These are phyloP conservation scores for Suhomyces kunorum DNA, from an alignment of 1,139 yeast genomes.

Conservation along the genomic window DNA sequence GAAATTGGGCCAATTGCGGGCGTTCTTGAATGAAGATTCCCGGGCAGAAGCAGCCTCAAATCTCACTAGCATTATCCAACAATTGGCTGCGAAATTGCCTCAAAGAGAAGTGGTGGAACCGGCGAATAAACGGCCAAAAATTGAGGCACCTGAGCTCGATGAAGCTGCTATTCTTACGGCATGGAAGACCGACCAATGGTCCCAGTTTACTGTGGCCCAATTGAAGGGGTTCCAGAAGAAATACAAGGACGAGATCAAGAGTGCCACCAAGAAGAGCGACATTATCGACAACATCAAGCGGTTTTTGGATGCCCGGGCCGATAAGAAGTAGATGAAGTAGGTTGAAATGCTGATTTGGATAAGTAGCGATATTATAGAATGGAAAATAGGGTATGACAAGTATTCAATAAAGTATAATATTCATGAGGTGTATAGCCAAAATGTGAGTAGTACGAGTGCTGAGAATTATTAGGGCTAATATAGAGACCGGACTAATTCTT, in stretches of 20 bases:
- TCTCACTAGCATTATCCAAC: constrained; percentile 20
- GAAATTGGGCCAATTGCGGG: constrained; percentile 18
- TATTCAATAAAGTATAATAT: neutral
- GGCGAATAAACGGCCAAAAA: constrained; percentile 22
- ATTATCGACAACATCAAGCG: constrained; percentile 41
- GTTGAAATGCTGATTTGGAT: no score
- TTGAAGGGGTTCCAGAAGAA: constrained; percentile 37
- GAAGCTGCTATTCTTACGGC: constrained; percentile 40
- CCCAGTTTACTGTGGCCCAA: constrained; percentile 41
- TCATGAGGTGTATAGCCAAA: neutral
- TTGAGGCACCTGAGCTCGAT: constrained; percentile 25
- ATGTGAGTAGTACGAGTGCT: neutral
- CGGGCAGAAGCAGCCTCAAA: constrained; percentile 15
- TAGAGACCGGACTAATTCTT: no score
- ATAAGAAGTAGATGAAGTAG: neutral
- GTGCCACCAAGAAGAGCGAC: constrained; percentile 43
- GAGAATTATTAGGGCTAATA: no score
- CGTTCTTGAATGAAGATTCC: constrained; percentile 10
- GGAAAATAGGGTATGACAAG: no score
- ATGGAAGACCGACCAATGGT: constrained; percentile 40
- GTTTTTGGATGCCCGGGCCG: constrained; percentile 19
- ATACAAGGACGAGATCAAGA: constrained; percentile 34
- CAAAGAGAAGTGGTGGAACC: constrained; percentile 16
- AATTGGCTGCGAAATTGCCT: constrained; percentile 14
- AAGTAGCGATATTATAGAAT: neutral